Evolutionary conservation across 495 filamentous ascomycete species (phyloP), one percentile per base, ranked within the genome.

Genomic region (Penicillium simplicissimum): DNA sequence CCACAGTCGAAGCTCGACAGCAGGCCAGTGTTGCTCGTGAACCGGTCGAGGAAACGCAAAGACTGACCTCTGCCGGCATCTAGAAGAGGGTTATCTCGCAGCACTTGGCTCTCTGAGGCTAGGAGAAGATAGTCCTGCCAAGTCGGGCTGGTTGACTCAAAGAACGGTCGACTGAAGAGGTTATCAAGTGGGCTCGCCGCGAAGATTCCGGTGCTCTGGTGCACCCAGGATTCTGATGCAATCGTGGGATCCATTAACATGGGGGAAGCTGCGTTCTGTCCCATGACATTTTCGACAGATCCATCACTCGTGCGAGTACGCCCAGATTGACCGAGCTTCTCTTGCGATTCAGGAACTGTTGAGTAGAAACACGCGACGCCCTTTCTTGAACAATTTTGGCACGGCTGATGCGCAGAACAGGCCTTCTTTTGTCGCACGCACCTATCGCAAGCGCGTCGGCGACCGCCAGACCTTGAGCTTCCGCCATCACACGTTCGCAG

Each of bases 401-500:
- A 70, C 14, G 68, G 68, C 38, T 68, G 62, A 35, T 60, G 59
- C 23, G 59, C 59, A 42, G 61, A 68, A 35, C 68, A 70, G 11
- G 65, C 62, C 34, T 70, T 70, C 37, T 70, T 70, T 58, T 68
- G 68, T 7, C 62, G 68, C 5, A 63, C 62, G 31, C 68, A 70
- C 1, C 68, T 62, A 56, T 70, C 65, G 49, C 68, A 70, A 14
- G 62, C 65, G 4, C 68, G 58, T 51, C 59, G 57, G 40, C 59
- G 43, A 11, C 49, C 54, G 3, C 42, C 53, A 15, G 52, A 52
- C 48, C 62, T 61, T 6, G 58, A 59, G 14, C 11, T 35, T 15
- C 53, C 55, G 9, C 65, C 62, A 34, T 55, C 58, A 40, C 65
- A 67, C 8, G 58, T 67, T 21, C 61, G 45, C 8, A 56, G 13